These are phyloP conservation scores for Pseudocercospora cruenta DNA, from an alignment of 2,329 filamentous ascomycete species.

Conservation along the genomic window DNA sequence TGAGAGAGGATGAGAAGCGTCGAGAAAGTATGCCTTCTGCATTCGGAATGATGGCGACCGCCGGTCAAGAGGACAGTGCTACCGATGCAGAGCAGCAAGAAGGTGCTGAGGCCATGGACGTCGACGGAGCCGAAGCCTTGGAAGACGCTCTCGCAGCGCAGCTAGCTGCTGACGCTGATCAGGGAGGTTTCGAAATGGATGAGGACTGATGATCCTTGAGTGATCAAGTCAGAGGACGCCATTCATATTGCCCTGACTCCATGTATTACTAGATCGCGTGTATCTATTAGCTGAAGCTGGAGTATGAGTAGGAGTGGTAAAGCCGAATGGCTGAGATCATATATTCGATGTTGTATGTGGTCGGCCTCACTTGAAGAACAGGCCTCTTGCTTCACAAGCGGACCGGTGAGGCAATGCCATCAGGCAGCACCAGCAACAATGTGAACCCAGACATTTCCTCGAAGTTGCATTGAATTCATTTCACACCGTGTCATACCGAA, in stretches of 20 bases:
- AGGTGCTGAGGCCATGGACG: constrained; percentile 6
- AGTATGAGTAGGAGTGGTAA: no score
- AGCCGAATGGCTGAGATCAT: no score
- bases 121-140: constrained; percentile 9
- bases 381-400: no score
- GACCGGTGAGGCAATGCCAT: not conserved
- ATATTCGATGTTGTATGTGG: no score
- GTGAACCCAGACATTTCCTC: not conserved
- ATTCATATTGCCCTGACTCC: not conserved
- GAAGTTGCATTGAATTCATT: not conserved
- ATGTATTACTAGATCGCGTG: not conserved
- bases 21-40: constrained; percentile 11
- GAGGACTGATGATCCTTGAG: not conserved
- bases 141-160: not conserved
- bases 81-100: constrained; percentile 19
- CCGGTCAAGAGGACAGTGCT: constrained; percentile 13
- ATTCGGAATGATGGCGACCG: constrained; percentile 24
- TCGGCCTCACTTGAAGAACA: no score
- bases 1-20: constrained; percentile 23
- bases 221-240: not conserved
- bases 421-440: not conserved
- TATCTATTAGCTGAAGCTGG: not conserved
- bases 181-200: not conserved
- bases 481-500: not conserved
- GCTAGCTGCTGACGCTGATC: not conserved